These are phyloP conservation scores for Gentiana macrophylla DNA, from an alignment of 257 asterid genomes.

Conservation along the genomic window DNA sequence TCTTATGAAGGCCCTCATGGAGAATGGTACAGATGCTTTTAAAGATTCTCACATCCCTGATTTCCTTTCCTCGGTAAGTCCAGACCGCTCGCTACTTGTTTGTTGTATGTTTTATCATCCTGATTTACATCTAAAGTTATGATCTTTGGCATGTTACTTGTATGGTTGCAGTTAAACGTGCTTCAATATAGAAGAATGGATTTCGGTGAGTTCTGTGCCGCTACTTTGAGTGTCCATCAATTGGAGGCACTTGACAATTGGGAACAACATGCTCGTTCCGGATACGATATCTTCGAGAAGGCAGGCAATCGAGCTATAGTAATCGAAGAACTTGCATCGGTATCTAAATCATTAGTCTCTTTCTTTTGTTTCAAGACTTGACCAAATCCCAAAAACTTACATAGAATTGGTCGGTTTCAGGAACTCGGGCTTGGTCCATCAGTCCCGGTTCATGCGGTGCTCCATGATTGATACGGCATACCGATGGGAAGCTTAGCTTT, in stretches of 20 bases:
- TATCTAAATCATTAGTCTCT: constrained; percentile 24
- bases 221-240: constrained; percentile 50
- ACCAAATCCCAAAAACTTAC: too few relatives aligned
- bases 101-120: neutral
- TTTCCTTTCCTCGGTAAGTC: constrained; percentile 44
- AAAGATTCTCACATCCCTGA: constrained; percentile 45
- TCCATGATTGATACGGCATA: constrained; percentile 50
- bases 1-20: constrained; percentile 34
- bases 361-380: neutral
- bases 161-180: constrained; percentile 41
- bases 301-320: constrained; percentile 60
- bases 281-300: constrained; percentile 54
- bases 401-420: constrained; percentile 32
- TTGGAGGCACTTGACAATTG: constrained; percentile 49
- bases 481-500: constrained; percentile 59
- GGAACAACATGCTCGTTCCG: constrained; percentile 55
- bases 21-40: constrained; percentile 39
- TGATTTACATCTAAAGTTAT: constrained; percentile 1
- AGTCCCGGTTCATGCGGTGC: constrained; percentile 52
- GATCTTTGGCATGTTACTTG: constrained; percentile 1
- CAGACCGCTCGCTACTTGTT: neutral
- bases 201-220: constrained; percentile 67
- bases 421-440: constrained; percentile 62
- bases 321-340: constrained; percentile 73
- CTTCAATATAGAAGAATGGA: constrained; percentile 69